Evolutionary conservation across 2,329 filamentous ascomycete species (phyloP), one percentile per base, ranked within the genome.

Genomic region (Aspergillus udagawae): DNA sequence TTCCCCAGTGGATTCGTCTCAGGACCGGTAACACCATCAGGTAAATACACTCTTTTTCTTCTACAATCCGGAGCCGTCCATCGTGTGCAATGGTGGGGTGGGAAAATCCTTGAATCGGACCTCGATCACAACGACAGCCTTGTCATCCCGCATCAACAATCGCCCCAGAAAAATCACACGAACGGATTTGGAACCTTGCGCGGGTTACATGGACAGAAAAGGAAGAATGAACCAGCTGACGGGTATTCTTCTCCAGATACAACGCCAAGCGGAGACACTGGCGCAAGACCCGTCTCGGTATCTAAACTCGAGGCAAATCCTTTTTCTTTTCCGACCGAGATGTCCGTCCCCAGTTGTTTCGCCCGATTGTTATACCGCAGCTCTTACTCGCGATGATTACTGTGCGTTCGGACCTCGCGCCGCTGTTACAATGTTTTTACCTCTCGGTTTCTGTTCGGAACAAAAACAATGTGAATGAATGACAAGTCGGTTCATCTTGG

Each of bases 221-320:
- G 28, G 28, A 48, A 38, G n/a, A 4, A 27, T 25, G 21, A 23
- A 49, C 48, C n/a, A 32, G 55, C 59, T 61, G 54, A 67, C 63
- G 53, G 58, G 44, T 58, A 12, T 7, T 45, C n/a, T 54, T 42
- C 48, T 48, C 72, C 78, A 99, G 94, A 84, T 99, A 99, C 89
- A 99, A 99, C 86, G 92, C 94, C 76, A 99, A 99, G 91, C 86
- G 94, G 82, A 90, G 94, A 83, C 94, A 99, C 81, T 99, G 94
- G 94, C 91, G 94, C 85, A 99, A 99, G 93, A 97, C 94, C 79
- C 90, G 92, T 79, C 91, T 99, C 83, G 92, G 92, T 78, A 95
- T 99, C 85, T 99, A 94, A 85, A 86, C 81, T 66, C 59, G 64
- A 59, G 52, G 42, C 42, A 56, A 60, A 59, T 60, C 55, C 54